Base-by-base conservation (phyloP, 768 basidiomycete genomes). In the Lentinula guzmanii region DNA sequence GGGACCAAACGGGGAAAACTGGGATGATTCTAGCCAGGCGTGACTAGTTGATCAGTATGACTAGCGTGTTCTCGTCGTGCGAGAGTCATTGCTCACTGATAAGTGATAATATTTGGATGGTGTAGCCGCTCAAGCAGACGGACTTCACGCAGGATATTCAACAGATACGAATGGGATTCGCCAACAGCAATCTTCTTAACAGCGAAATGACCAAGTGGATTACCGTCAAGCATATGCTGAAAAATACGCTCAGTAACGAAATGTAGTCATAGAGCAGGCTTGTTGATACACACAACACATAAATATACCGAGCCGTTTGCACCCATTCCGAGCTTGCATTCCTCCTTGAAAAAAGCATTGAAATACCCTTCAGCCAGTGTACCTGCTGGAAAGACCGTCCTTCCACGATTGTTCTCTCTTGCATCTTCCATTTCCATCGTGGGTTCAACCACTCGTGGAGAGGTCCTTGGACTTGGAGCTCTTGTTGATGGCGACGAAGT, bases 121-220 rank as follows among this genome's bases (percentile, higher is more conserved):
- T 89, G 87, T 3, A 98, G 77, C 31, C 84, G 80, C 70, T 98
- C 95, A 46, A 98, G 76, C 8, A 97, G 78, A 46, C 91, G 86
- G 58, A 98, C 91, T 85, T 95, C 94, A 48, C 85, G 84, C 42
- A 95, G 76, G 59, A 91, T 94, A 53, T 86, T 87, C 43, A 94
- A 74, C 5, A 96, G 78, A 75, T 95, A 95, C 2, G 86, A 80
- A 65, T 93, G 90, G 0, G 93, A 95, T 68, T 92, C 86, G 52
- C 95, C 95, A 0, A 98, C 91, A 0, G 96, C 94, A 21, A 98
- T 93, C 72, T 97, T 98, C 77, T 98, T 98, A 52, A 97, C 91
- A 0, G 95, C 95, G 71, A 95, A 97, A 65, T 87, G 88, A 33
- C 91, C 92, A 16, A 98, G 81, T 15, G 85, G 78, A 67, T 95